A percentile compares a stretch with the other conserved stretches of the same genome.
These are phyloP conservation scores for Peniophora sp. DNA, from an alignment of 1,284 basidiomycete genomes.

Conservation along the genomic window DNA sequence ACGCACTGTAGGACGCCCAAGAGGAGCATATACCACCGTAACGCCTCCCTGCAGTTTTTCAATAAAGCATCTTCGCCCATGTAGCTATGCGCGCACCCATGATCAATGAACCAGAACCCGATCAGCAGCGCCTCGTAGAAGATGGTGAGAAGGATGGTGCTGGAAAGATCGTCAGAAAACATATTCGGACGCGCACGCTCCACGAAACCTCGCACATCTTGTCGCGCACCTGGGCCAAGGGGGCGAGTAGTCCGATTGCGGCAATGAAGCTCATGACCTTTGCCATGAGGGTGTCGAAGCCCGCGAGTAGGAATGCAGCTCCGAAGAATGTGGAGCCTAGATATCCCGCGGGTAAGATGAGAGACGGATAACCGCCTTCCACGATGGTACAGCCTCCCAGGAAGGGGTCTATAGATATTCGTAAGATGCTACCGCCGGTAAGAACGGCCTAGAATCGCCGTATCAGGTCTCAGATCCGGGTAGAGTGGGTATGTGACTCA, in stretches of 20 bases:
- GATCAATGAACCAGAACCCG: slow-evolving; percentile 81
- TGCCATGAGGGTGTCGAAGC: slow-evolving; percentile 72
- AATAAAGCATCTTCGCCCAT: neutral
- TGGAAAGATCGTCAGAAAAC: slow-evolving; percentile 20
- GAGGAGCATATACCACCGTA: slow-evolving; percentile 80
- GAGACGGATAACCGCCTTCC: slow-evolving; percentile 60
- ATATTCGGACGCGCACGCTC: neutral
- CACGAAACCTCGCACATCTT: slow-evolving; percentile 49
- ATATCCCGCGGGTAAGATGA: slow-evolving; percentile 70
- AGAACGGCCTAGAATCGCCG: slow-evolving; percentile 49
- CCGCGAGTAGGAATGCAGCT: slow-evolving; percentile 69
- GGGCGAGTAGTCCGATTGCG: slow-evolving; percentile 65
- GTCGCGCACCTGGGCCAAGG: slow-evolving; percentile 72
- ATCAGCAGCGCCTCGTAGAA: slow-evolving; percentile 69
- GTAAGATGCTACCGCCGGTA: slow-evolving; percentile 66
- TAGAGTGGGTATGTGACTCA: slow-evolving; percentile 25
- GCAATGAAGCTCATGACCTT: slow-evolving; percentile 79
- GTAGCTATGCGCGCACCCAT: slow-evolving; percentile 45
- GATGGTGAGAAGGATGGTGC: slow-evolving; percentile 70
- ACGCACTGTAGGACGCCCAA: slow-evolving; percentile 78
- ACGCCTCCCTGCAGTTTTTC: slow-evolving; percentile 35
- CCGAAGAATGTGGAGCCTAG: slow-evolving; percentile 72
- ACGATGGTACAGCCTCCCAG: slow-evolving; percentile 73
- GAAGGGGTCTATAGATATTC: slow-evolving; percentile 76
- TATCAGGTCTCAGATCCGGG: neutral